Evolutionary conservation across 2,329 filamentous ascomycete species (phyloP).

Genomic region (Cephalotrichum gorgonifer): DNA sequence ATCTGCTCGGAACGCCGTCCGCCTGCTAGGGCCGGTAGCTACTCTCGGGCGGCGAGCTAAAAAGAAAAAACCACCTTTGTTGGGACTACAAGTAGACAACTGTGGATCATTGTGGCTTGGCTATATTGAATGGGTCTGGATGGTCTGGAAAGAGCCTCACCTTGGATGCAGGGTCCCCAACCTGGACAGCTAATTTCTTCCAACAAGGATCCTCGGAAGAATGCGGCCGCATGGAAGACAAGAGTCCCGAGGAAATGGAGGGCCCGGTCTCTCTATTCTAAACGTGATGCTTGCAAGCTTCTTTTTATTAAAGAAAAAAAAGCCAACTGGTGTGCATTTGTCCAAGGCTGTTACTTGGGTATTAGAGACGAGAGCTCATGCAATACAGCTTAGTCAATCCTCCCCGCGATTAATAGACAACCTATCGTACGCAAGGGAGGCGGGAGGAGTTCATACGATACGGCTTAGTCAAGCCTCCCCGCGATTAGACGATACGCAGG

Average conservation of each 20-base stretch:
- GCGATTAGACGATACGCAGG: neutral
- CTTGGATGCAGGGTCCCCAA: neutral
- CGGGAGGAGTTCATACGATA: neutral
- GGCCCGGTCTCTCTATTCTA: too few relatives aligned
- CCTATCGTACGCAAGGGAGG: neutral
- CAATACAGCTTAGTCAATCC: neutral
- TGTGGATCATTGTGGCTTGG: neutral
- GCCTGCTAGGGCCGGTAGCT: neutral
- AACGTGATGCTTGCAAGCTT: too few relatives aligned
- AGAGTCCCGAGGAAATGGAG: neutral
- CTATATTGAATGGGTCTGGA: neutral
- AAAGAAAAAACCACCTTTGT: neutral
- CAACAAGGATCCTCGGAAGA: neutral
- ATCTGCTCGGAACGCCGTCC: too few relatives aligned
- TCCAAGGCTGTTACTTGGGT: too few relatives aligned
- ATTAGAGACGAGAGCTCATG: too few relatives aligned
- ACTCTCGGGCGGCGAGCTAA: neutral
- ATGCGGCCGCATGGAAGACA: neutral
- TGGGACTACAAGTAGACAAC: neutral
- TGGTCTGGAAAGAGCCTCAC: neutral
- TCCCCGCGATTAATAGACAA: neutral
- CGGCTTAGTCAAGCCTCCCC: neutral
- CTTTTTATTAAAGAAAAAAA: too few relatives aligned
- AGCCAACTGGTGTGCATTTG: too few relatives aligned
- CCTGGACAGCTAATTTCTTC: neutral